Evolutionary conservation across 768 basidiomycete species (phyloP).

Genomic region (Neoboletus subvelutipes): DNA sequence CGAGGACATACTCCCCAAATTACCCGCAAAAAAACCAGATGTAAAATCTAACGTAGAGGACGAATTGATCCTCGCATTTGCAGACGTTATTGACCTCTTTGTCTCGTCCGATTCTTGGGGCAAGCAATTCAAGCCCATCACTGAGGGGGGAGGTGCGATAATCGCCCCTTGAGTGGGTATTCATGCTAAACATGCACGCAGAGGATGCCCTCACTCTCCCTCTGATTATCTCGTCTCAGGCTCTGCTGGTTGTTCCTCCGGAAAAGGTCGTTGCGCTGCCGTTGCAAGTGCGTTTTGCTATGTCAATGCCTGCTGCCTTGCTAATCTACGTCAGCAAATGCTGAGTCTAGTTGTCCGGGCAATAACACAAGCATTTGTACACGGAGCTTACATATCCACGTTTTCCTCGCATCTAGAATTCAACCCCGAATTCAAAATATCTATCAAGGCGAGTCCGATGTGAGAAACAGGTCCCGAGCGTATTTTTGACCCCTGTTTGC

Average conservation of each 20-base stretch:
- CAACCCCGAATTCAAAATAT: slow-evolving; percentile 18
- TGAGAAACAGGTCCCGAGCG: background rate
- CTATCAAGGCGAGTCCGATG: slow-evolving; percentile 12
- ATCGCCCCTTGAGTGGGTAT: background rate
- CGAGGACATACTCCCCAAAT: slow-evolving; percentile 45
- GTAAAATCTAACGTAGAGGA: slow-evolving; percentile 53
- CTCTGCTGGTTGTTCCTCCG: slow-evolving; percentile 52
- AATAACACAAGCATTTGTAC: slow-evolving; percentile 54
- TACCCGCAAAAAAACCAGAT: slow-evolving; percentile 31
- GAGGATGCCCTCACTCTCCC: slow-evolving; percentile 43
- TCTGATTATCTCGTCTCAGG: slow-evolving; percentile 61
- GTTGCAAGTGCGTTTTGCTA: slow-evolving; percentile 41
- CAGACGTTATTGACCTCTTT: slow-evolving; percentile 71
- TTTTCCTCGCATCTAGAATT: slow-evolving; percentile 37
- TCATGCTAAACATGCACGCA: slow-evolving; percentile 18
- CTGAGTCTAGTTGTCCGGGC: slow-evolving; percentile 40
- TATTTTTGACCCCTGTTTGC: slow-evolving; percentile 6
- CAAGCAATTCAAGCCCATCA: slow-evolving; percentile 61
- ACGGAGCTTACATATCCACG: slow-evolving; percentile 53
- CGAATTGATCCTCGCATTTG: slow-evolving; percentile 65
- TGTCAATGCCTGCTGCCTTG: slow-evolving; percentile 17
- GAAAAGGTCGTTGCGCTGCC: slow-evolving; percentile 62
- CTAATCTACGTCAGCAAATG: slow-evolving; percentile 23
- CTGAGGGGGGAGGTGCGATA: slow-evolving; percentile 42
- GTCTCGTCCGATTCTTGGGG: slow-evolving; percentile 53